Percentiles rank a stretch among this genome's conserved stretches.
Conservation (phyloP, 2,329 filamentous ascomycete genomes). For the Paraphaeosphaeria minitans region DNA sequence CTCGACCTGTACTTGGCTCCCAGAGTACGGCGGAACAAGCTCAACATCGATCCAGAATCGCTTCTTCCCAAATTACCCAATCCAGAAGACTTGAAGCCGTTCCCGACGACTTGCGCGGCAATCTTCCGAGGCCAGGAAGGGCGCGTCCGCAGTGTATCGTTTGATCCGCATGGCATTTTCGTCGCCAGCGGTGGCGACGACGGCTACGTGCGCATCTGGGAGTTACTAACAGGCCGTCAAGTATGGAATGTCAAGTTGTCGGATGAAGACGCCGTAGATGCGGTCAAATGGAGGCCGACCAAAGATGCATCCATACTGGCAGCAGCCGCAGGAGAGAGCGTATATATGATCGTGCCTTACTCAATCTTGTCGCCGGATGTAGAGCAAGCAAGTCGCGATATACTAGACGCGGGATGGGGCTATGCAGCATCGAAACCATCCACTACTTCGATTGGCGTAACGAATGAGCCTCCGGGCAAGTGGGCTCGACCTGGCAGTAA, state of each 20-base stretch:
- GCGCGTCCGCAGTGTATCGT: conserved; percentile 79
- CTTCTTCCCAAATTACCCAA: conserved; percentile 90
- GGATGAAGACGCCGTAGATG: conserved; percentile 78
- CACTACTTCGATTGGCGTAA: conserved; percentile 57
- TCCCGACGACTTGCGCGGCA: conserved; percentile 87
- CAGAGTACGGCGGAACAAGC: conserved; percentile 85
- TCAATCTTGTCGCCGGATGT: conserved; percentile 72
- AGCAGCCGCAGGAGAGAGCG: conserved; percentile 80
- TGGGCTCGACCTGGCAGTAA: conserved; percentile 80
- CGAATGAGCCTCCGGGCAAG: conserved; percentile 76
- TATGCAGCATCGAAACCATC: conserved; percentile 73
- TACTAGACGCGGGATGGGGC: conserved; percentile 89
- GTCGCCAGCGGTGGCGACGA: conserved; percentile 94
- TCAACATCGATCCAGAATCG: conserved; percentile 95
- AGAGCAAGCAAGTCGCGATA: conserved; percentile 73
- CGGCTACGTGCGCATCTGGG: conserved; percentile 89
- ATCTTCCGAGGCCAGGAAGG: conserved; percentile 89
- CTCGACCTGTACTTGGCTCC: conserved; percentile 95
- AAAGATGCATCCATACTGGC: conserved; percentile 81
- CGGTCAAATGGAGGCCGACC: conserved; percentile 86
- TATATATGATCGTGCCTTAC: conserved; percentile 78
- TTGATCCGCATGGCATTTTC: conserved; percentile 85
- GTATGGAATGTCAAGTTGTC: conserved; percentile 83
- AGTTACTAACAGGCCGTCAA: conserved; percentile 82
- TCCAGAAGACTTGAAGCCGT: conserved; percentile 91